Base-by-base conservation (phyloP, 176 grass and related monocot genomes). In the Carex scoparia region DNA sequence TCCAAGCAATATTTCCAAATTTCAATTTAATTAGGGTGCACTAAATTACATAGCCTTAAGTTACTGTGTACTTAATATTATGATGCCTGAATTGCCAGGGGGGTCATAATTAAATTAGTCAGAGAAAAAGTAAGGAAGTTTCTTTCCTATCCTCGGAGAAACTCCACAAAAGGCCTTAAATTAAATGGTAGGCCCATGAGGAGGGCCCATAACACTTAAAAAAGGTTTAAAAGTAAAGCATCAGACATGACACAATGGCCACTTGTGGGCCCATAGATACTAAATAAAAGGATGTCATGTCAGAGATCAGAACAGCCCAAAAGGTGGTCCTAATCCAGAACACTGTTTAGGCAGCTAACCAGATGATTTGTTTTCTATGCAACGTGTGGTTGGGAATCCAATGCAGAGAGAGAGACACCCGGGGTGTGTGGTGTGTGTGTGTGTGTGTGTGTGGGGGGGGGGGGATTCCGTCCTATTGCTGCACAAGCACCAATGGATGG, bases 241-340 rank as follows among this genome's bases (percentile, higher is more conserved):
- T 33, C 69, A 58, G 74, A 58, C 74, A 79, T 76, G 53, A 16
- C 51, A 58, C 7, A 31, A 35, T 57, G 74, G 53, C 30, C 23
- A 5, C 27, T 33, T 37, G 74, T 10, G 74, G 74, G 49, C 51
- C 74, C 74, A 78, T 10, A 32, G 13, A 56, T 57, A 58, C 14
- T 32, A 13, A 79, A 56, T 57, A 58, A 79, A 32, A 16, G 53
- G 30, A 79, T 57, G 30, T n/a, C 74, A 58, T 53, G 49, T 79
- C 74, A 56, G 74, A 57, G 74, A 79, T 79, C 74, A 76, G 72
- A 31, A 15, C 54, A 76, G 72, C 23, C 72, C 72, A 55, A 76
- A 31, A 76, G 4, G 48, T 76, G 71, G 71, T 75, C 71, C 71
- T 31, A 53, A 53, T 53, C 42, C 7, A 30, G 9, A 71, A 8